Base-by-base conservation (phyloP, 768 basidiomycete species). In the Phanerodontia chrysosporium region DNA sequence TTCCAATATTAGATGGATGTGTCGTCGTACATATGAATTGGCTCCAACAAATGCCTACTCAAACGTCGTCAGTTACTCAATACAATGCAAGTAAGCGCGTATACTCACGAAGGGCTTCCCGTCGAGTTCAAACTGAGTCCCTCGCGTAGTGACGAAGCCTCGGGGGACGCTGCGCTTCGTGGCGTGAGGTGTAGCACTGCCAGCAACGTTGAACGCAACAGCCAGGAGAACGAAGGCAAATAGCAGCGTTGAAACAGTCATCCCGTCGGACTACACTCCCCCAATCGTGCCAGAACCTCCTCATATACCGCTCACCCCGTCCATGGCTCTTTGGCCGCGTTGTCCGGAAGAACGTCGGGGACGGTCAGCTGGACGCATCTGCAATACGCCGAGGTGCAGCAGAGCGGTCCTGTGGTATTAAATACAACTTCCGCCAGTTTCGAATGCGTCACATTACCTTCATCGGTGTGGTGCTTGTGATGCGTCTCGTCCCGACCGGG, bases 21-120 rank as follows among this genome's bases (percentile, higher is more conserved):
- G 30, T 30, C 29, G 10, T 67, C 76, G 36, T 64, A 79, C 81
- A 56, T 81, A 83, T 16, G 81, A 80, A 59, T 84, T 83, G 2
- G 81, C 77, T 9, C 81, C 83, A 32, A 83, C 80, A 63, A 82
- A 83, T 7, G 72, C 71, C 76, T 77, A 46, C n/a, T n/a, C n/a
- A n/a, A n/a, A n/a, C n/a, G n/a, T n/a, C n/a, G n/a, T n/a, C n/a
- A n/a, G n/a, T n/a, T n/a, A n/a, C n/a, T n/a, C n/a, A n/a, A n/a
- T n/a, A n/a, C 8, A 22, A 49, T 30, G 24, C 44, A 10, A 35
- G 35, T 63, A 10, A 36, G 6, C n/a, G 64, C 12, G 42, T 30
- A 12, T 8, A 69, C 78, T 49, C 57, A 81, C 79, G 53, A 83
- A 83, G 6, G 79, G 77, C 58, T 79, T 78, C 8, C 81, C 81